Conservation (phyloP, 2,329 filamentous ascomycete species). For the Talaromyces sp. region DNA sequence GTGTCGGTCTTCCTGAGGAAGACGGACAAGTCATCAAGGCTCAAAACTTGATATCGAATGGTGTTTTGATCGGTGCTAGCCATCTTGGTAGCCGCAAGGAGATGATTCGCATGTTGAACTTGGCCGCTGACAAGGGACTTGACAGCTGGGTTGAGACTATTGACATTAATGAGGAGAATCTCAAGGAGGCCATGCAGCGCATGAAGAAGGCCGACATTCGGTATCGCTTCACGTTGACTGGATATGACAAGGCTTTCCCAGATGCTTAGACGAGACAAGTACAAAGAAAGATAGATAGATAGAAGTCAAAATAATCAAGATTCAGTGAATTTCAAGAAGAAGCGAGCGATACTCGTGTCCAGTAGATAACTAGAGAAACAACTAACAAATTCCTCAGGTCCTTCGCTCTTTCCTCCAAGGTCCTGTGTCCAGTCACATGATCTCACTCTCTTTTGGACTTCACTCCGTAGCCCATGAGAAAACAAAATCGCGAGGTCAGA, state of each 20-base stretch:
- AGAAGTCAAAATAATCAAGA: not conserved
- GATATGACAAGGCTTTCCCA: conserved; percentile 38
- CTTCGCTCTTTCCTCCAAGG: not conserved
- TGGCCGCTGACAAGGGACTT: conserved; percentile 67
- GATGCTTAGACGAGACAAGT: conserved; percentile 1
- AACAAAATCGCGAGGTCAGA: conserved; percentile 57
- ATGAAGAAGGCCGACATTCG: conserved; percentile 68
- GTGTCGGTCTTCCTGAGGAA: conserved; percentile 74
- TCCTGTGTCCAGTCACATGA: not conserved
- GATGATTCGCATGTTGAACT: conserved; percentile 67
- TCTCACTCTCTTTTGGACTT: not conserved
- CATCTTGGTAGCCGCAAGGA: conserved; percentile 69
- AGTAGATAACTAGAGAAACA: not conserved
- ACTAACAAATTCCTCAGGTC: not conserved
- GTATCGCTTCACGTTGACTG: conserved; percentile 67
- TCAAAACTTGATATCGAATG: conserved; percentile 72
- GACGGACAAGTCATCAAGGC: conserved; percentile 68
- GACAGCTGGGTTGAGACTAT: conserved; percentile 68
- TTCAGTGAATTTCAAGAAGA: not conserved
- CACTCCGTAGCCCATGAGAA: conserved; percentile 55
- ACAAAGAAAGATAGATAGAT: not conserved
- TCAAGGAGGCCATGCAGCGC: conserved; percentile 66
- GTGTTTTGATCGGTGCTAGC: conserved; percentile 65
- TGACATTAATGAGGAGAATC: conserved; percentile 66
- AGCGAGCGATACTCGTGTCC: not conserved